phyloP scores from a whole-genome alignment of 179 eudicot genomes.

The Camellia oleifera region DNA sequence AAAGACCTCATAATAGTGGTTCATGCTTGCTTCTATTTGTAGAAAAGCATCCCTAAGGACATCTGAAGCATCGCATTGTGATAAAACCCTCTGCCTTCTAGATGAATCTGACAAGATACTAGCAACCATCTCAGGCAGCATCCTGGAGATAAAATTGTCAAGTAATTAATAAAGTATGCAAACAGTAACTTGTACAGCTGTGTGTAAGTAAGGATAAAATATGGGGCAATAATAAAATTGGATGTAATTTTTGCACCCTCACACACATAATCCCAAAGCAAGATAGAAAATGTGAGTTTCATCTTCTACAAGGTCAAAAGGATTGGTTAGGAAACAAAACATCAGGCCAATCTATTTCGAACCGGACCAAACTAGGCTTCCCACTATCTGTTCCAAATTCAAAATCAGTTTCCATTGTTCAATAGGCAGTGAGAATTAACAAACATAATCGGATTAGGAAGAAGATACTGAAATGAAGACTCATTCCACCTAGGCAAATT shows the following conservation, averaged over 20 bases:
- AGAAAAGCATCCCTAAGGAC: constrained; percentile 85
- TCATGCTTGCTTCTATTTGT: constrained; percentile 70
- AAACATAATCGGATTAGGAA: background rate
- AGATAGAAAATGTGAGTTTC: background rate
- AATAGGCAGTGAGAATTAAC: background rate
- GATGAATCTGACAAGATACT: constrained; percentile 65
- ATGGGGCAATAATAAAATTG: background rate
- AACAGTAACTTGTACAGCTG: background rate
- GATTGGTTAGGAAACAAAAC: background rate
- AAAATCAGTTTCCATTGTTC: background rate
- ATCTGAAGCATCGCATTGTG: constrained; percentile 81
- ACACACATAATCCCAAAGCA: background rate
- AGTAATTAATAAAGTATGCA: background rate
- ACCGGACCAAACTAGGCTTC: constrained; percentile 5
- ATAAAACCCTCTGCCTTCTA: constrained; percentile 65
- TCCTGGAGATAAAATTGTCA: constrained; percentile 39
- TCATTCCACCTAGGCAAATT: background rate
- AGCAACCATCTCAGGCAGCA: constrained; percentile 76
- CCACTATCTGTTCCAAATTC: background rate
- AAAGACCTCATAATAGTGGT: constrained; percentile 85
- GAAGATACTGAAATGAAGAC: background rate
- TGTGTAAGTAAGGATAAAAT: background rate
- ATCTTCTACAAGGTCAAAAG: background rate
- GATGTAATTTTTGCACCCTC: background rate
- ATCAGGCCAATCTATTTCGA: background rate